Evolutionary conservation across 495 filamentous ascomycete genomes (phyloP).

Genomic region (Aspergillus bridgeri): DNA sequence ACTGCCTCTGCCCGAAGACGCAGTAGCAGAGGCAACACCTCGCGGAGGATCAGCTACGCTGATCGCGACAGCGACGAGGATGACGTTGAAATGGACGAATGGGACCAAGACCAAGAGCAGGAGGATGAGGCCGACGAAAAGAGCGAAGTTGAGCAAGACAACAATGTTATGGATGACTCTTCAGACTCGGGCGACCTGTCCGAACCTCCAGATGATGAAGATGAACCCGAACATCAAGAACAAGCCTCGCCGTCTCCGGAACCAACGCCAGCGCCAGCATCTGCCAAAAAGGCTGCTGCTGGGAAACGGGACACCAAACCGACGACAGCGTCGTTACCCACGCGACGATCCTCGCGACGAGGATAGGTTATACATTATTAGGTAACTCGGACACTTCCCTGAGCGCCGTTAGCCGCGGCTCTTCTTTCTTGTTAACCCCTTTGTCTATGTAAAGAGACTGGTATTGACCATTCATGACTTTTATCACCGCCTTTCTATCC

Average conservation of each 20-base stretch:
- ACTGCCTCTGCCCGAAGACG: slow-evolving; percentile 35
- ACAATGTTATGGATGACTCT: background rate
- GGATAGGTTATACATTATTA: slow-evolving; percentile 19
- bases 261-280: slow-evolving; percentile 23
- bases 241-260: slow-evolving; percentile 13
- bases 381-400: background rate
- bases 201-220: background rate
- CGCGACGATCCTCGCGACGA: slow-evolving; percentile 39
- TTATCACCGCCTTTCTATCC: background rate
- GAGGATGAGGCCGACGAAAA: slow-evolving; percentile 20
- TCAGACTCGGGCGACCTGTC: background rate
- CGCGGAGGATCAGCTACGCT: slow-evolving; percentile 45
- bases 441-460: background rate
- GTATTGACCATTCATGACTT: background rate
- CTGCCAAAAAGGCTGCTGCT: slow-evolving; percentile 21
- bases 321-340: slow-evolving; percentile 30
- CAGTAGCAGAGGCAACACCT: slow-evolving; percentile 35
- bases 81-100: slow-evolving; percentile 51
- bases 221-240: background rate
- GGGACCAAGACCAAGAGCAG: slow-evolving; percentile 29
- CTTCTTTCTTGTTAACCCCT: slow-evolving; percentile 3
- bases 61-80: slow-evolving; percentile 57
- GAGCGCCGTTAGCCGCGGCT: background rate
- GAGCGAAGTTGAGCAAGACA: background rate
- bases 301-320: slow-evolving; percentile 14